phyloP scores from a whole-genome alignment of 2,329 filamentous ascomycete species.

The Leptodontidium sp. region DNA sequence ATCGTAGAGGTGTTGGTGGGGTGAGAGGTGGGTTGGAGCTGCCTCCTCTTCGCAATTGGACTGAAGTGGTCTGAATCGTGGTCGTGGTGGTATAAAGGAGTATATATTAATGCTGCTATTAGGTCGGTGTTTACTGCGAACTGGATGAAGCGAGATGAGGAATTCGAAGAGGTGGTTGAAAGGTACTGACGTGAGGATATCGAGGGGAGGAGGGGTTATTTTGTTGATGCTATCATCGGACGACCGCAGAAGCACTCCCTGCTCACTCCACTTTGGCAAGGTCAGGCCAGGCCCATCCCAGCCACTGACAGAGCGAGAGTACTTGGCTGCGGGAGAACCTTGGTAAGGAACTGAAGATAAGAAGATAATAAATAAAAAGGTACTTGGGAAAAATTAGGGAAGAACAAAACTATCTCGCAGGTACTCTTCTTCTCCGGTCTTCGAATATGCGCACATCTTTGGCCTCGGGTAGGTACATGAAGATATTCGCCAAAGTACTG shows the following conservation, averaged over 20 bases:
- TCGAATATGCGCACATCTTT: too few relatives aligned
- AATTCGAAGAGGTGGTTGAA: background rate
- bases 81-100: background rate
- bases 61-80: too few relatives aligned
- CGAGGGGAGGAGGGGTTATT: background rate
- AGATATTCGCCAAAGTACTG: too few relatives aligned
- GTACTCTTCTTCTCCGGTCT: too few relatives aligned
- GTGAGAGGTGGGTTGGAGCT: background rate
- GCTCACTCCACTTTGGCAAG: background rate
- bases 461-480: too few relatives aligned
- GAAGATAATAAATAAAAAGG: too few relatives aligned
- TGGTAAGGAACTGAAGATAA: background rate
- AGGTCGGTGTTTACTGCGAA: too few relatives aligned
- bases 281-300: too few relatives aligned
- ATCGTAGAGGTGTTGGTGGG: background rate
- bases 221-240: slow-evolving; percentile 13
- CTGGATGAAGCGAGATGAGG: background rate
- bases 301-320: too few relatives aligned
- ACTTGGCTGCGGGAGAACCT: background rate
- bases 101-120: background rate
- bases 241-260: background rate
- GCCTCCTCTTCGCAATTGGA: background rate
- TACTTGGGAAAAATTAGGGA: too few relatives aligned
- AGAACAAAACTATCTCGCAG: too few relatives aligned
- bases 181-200: background rate